These are phyloP conservation scores for Ophiostoma sp. DNA, from an alignment of 2,329 filamentous ascomycete species.

Conservation along the genomic window DNA sequence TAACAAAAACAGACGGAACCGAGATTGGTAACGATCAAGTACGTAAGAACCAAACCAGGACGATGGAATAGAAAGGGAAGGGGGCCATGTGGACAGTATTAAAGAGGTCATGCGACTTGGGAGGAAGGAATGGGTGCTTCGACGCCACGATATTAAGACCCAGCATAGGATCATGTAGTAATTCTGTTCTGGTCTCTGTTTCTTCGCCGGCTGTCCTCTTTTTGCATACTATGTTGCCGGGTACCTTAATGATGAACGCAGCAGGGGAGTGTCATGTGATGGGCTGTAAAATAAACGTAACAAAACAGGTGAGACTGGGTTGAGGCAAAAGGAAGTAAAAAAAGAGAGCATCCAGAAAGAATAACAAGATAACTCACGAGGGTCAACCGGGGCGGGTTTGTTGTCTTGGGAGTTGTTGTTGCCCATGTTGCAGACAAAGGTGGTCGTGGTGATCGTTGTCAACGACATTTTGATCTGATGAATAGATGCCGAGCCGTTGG, in stretches of 20 bases:
- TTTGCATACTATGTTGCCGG: neutral
- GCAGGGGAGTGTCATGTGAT: conserved; percentile 16
- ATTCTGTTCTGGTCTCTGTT: neutral
- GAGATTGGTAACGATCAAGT: neutral
- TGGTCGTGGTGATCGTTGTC: no score
- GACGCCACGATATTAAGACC: no score
- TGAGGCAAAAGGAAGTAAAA: neutral
- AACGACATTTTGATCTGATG: neutral
- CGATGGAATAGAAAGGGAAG: neutral
- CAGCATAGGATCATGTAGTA: neutral
- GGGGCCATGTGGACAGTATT: neutral
- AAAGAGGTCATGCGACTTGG: neutral
- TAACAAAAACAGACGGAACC: neutral
- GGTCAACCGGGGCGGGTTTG: conserved; percentile 18
- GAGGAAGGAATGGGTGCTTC: no score
- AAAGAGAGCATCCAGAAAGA: neutral
- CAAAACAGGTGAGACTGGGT: neutral
- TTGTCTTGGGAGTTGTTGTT: conserved; percentile 14
- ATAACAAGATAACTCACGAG: conserved; percentile 11
- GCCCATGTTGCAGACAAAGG: neutral
- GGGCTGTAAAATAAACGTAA: neutral
- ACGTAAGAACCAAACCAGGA: neutral
- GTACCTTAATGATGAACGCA: conserved; percentile 14
- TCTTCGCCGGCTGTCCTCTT: neutral
- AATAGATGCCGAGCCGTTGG: no score